Evolutionary conservation across 2,329 filamentous ascomycete species (phyloP), one percentile per base, ranked within the genome.

Genomic region (Aspergillus unguis): DNA sequence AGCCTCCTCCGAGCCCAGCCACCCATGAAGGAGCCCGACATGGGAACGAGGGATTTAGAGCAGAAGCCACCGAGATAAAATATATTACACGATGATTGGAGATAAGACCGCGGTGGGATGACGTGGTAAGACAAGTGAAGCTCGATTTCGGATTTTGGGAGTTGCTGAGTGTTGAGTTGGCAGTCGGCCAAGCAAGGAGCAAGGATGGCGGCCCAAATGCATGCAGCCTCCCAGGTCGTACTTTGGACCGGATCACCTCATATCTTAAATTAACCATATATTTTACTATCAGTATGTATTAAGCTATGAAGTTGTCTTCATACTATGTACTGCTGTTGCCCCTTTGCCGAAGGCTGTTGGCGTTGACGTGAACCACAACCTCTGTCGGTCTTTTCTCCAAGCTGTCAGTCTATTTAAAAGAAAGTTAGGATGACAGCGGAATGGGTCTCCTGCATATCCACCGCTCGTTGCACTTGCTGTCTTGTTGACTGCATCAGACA

Each of bases 1-100:
- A 59, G 56, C 57, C 58, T 47, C 56, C 54, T 51, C 55, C 31
- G 31, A 48, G 36, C 52, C 57, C 57, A 59, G 57, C 57, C 57
- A 58, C 58, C 58, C 44, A 43, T 11, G 33, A 50, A 10, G 28
- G 49, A 46, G 49, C 49, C 49, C 42, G 42, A 46, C 41, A 37
- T 45, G 37, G 43, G 44, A 48, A 40, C 27, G 44, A 37, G 35
- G 40, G 45, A 25, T 35, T 40, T 40, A 35, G 29, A 35, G 36
- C 41, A 17, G 28, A 52, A 56, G 45, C 49, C 50, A 52, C 45
- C 46, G 43, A 40, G 41, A 40, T 29, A 28, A 44, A 32, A 60
- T 50, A 55, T 59, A 53, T 44, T 41, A 41, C 3, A 7, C 32
- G 8, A 17, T 53, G 35, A 60, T 55, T 60, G 49, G 56, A 41